Conservation (phyloP, 495 filamentous ascomycete species). For the Haplographium delicatum region DNA sequence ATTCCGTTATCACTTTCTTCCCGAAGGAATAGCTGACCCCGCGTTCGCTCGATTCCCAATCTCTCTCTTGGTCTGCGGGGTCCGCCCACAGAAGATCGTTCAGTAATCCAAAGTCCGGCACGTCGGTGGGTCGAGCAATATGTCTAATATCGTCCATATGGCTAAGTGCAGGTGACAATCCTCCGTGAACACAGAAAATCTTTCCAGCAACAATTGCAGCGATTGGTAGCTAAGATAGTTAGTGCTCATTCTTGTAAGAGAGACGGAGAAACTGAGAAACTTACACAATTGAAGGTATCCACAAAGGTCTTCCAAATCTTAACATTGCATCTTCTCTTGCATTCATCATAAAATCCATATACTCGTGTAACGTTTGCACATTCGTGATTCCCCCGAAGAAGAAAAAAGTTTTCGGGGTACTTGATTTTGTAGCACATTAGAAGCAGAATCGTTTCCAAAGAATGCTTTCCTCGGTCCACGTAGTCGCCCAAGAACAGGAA, state of each 20-base stretch:
- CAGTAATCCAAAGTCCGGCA: constrained; percentile 92
- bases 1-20: constrained; percentile 97
- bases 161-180: constrained; percentile 82
- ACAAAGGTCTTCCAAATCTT: constrained; percentile 99
- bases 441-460: constrained; percentile 91
- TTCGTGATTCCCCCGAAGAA: constrained; percentile 95
- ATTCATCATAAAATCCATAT: constrained; percentile 99
- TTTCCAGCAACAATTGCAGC: constrained; percentile 95
- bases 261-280: no score
- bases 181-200: constrained; percentile 98
- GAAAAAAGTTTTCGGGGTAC: constrained; percentile 98
- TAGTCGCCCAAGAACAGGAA: constrained; percentile 97
- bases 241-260: background rate
- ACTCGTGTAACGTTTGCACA: constrained; percentile 98
- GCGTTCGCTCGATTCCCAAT: constrained; percentile 97
- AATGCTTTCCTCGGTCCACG: constrained; percentile 96
- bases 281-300: constrained; percentile 84
- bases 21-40: constrained; percentile 99
- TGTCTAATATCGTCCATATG: constrained; percentile 99
- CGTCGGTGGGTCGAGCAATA: constrained; percentile 92
- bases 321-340: constrained; percentile 94
- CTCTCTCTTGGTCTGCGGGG: constrained; percentile 93
- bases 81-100: constrained; percentile 98
- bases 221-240: constrained; percentile 60
- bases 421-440: constrained; percentile 98